These are phyloP conservation scores for Entophlyctis helioformis DNA, from an alignment of 192 early-diverging fungal species.

Conservation along the genomic window DNA sequence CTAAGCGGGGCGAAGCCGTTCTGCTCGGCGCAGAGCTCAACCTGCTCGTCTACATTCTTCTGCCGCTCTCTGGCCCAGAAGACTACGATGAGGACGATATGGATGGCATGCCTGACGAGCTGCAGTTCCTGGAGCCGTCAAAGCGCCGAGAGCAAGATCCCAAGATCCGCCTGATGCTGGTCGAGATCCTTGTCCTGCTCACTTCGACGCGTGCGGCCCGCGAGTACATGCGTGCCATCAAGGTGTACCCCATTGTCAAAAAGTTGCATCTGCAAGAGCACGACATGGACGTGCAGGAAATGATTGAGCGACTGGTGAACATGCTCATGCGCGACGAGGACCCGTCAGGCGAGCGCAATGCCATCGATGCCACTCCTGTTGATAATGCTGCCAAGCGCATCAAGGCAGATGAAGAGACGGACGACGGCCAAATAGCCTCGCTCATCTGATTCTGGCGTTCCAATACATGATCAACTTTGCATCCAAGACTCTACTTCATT, in stretches of 20 bases:
- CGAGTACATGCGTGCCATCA: conserved; percentile 63
- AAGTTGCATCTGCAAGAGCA: conserved; percentile 68
- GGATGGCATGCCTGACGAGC: conserved; percentile 86
- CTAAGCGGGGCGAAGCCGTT: conserved; percentile 44
- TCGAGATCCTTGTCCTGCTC: conserved; percentile 73
- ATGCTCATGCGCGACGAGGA: conserved; percentile 51
- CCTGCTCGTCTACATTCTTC: conserved; percentile 72
- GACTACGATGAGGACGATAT: conserved; percentile 89
- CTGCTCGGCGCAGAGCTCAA: conserved; percentile 64
- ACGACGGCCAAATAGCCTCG: too few relatives aligned
- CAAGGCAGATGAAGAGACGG: conserved; percentile 4
- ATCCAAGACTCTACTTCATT: too few relatives aligned
- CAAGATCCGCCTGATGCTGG: conserved; percentile 54
- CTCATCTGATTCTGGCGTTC: too few relatives aligned
- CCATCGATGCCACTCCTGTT: too few relatives aligned
- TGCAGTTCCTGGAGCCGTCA: conserved; percentile 67
- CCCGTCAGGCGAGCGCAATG: not conserved
- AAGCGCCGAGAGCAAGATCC: conserved; percentile 79
- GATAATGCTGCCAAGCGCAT: too few relatives aligned
- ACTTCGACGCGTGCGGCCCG: conserved; percentile 65
- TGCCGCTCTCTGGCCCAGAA: conserved; percentile 84
- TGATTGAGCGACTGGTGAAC: conserved; percentile 69
- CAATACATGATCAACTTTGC: too few relatives aligned
- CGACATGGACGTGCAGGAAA: conserved; percentile 56
- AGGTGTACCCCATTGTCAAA: conserved; percentile 78